phyloP scores from a whole-genome alignment of 2,329 filamentous ascomycete species.

The Paecilomyces variotii region DNA sequence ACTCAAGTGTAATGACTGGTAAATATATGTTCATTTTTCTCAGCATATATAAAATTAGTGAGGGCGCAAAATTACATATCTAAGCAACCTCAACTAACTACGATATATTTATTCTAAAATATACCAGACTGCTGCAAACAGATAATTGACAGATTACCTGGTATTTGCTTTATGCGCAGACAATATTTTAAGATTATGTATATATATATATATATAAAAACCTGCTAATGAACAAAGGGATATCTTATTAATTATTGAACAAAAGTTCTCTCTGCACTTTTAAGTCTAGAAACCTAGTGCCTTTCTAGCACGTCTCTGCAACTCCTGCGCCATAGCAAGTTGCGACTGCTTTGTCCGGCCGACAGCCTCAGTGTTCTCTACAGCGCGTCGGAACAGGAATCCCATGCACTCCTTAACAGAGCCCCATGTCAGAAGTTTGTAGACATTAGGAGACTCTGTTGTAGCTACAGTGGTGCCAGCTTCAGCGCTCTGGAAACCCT shows the following conservation, averaged over 20 bases:
- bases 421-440: slow-evolving; percentile 55
- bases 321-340: slow-evolving; percentile 27
- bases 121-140: too few species aligned
- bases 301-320: slow-evolving; percentile 23
- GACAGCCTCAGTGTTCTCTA: slow-evolving; percentile 64
- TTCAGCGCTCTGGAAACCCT: slow-evolving; percentile 28
- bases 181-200: neutral
- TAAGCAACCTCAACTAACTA: too few species aligned
- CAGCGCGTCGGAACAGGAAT: slow-evolving; percentile 55
- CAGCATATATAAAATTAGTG: too few species aligned
- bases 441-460: slow-evolving; percentile 40
- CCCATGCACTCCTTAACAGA: slow-evolving; percentile 53
- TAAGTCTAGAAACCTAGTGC: slow-evolving; percentile 11
- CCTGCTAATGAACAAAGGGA: neutral
- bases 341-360: slow-evolving; percentile 42
- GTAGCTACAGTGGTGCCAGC: slow-evolving; percentile 12
- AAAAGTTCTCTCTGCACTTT: slow-evolving; percentile 10
- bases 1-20: too few species aligned
- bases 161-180: too few species aligned
- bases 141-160: too few species aligned
- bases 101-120: too few species aligned
- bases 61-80: too few species aligned
- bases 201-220: neutral
- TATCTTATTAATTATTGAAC: neutral
- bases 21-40: too few species aligned